phyloP scores from a whole-genome alignment of 768 basidiomycete genomes.

The Steccherinum ochraceum region DNA sequence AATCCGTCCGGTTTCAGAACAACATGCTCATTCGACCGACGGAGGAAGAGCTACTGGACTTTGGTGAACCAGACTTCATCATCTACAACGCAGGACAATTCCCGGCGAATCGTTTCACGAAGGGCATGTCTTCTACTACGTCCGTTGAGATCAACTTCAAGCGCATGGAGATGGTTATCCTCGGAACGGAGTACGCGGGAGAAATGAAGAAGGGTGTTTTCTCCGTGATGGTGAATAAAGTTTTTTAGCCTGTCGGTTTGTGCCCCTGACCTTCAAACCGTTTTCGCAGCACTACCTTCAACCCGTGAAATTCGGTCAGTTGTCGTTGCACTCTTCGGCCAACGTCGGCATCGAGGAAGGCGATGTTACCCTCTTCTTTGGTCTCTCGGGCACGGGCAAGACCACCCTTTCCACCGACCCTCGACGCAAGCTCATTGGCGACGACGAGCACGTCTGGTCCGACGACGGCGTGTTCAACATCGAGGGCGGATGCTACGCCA shows the following conservation, averaged over 20 bases:
- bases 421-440: slow-evolving; percentile 88
- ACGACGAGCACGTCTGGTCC: slow-evolving; percentile 99
- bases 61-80: slow-evolving; percentile 98
- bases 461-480: slow-evolving; percentile 99
- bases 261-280: slow-evolving; percentile 8
- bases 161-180: slow-evolving; percentile 99
- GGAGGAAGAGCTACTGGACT: slow-evolving; percentile 85
- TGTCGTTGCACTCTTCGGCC: slow-evolving; percentile 96
- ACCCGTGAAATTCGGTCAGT: slow-evolving; percentile 96
- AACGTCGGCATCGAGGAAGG: slow-evolving; percentile 86
- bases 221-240: slow-evolving; percentile 77
- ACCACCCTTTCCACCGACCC: slow-evolving; percentile 98
- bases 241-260: background rate
- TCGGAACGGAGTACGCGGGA: slow-evolving; percentile 95
- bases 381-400: slow-evolving; percentile 97
- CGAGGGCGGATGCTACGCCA: slow-evolving; percentile 99
- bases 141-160: slow-evolving; percentile 99
- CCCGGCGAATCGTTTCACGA: slow-evolving; percentile 99
- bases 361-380: slow-evolving; percentile 98
- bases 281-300: slow-evolving; percentile 82
- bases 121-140: slow-evolving; percentile 98
- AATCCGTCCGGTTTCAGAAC: slow-evolving; percentile 47
- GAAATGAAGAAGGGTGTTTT: slow-evolving; percentile 99
- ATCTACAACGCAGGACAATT: slow-evolving; percentile 99
- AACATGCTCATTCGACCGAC: slow-evolving; percentile 99